These are phyloP conservation scores for Fusarium goolgardi DNA, from an alignment of 2,329 filamentous ascomycete genomes.

Conservation along the genomic window DNA sequence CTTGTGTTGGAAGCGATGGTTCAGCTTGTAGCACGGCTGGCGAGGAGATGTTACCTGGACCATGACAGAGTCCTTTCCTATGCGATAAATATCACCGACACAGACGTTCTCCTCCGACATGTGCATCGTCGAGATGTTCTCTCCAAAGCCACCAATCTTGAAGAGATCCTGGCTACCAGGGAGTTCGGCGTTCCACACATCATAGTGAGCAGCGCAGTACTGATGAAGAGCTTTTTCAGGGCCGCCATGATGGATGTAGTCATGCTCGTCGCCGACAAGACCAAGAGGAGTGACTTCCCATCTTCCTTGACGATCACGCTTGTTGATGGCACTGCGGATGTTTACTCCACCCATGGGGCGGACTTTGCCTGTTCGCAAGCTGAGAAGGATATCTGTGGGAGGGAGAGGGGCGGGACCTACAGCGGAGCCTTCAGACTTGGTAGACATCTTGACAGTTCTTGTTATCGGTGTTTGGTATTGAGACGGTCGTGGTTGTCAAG, in stretches of 20 bases:
- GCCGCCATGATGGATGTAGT: conserved; percentile 29
- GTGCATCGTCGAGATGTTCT: conserved; percentile 26
- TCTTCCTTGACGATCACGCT: conserved; percentile 28
- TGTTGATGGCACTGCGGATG: conserved; percentile 37
- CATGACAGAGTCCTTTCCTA: conserved; percentile 20
- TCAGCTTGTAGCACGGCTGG: conserved; percentile 40
- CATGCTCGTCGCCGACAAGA: conserved; percentile 34
- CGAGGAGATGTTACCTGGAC: conserved; percentile 35
- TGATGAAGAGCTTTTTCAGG: conserved; percentile 37
- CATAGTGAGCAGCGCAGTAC: conserved; percentile 33
- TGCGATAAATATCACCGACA: conserved; percentile 30
- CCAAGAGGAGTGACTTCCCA: conserved; percentile 21
- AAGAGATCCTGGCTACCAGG: conserved; percentile 28
- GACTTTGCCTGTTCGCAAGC: conserved; percentile 34
- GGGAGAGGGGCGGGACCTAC: conserved; percentile 29
- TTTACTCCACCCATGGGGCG: conserved; percentile 29
- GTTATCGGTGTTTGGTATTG: neutral
- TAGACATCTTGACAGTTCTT: neutral
- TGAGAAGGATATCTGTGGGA: conserved; percentile 30
- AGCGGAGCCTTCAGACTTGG: conserved; percentile 4
- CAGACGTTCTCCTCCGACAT: conserved; percentile 38
- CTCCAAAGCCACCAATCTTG: conserved; percentile 33
- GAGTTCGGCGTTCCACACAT: conserved; percentile 30
- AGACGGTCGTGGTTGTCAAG: neutral
- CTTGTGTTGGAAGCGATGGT: conserved; percentile 38